A percentile compares a stretch with the other conserved stretches of the same genome.
phyloP scores from a whole-genome alignment of 192 early-diverging fungal genomes.

The Backusella circina region DNA sequence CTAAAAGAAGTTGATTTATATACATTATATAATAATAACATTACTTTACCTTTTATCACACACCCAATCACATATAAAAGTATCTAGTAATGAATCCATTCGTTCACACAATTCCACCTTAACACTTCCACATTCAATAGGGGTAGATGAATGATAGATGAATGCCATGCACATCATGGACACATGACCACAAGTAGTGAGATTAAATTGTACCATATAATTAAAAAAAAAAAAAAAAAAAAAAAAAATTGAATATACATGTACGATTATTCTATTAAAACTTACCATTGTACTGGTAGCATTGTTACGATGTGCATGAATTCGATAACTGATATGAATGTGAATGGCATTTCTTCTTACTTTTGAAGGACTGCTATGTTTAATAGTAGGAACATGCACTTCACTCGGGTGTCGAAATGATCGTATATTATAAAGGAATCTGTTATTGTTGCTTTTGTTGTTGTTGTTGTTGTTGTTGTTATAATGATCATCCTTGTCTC shows the following conservation, averaged over 20 bases:
- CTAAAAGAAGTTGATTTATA: not conserved
- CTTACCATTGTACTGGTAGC: not conserved
- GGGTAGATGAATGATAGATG: not conserved
- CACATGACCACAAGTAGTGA: not conserved
- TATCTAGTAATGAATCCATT: too few species aligned
- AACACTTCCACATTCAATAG: not conserved
- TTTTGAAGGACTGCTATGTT: not conserved
- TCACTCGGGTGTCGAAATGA: conserved; percentile 5
- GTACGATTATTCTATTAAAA: too few species aligned
- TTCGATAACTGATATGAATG: conserved; percentile 13
- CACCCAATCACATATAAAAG: not conserved
- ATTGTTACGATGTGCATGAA: not conserved
- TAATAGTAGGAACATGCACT: not conserved
- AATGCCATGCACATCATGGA: not conserved
- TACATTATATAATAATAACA: not conserved
- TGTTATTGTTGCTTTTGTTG: too few species aligned
- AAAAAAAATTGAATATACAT: too few species aligned
- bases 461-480: not conserved
- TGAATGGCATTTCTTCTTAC: conserved; percentile 9
- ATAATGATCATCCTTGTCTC: not conserved
- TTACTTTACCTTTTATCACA: not conserved
- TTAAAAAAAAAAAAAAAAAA: not conserved
- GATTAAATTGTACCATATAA: not conserved
- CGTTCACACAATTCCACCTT: not conserved
- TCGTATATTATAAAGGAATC: not conserved